A percentile compares a stretch with the other conserved stretches of the same genome.
Conservation (phyloP, 2,329 filamentous ascomycete genomes). For the Calcarisporium arbuscula region DNA sequence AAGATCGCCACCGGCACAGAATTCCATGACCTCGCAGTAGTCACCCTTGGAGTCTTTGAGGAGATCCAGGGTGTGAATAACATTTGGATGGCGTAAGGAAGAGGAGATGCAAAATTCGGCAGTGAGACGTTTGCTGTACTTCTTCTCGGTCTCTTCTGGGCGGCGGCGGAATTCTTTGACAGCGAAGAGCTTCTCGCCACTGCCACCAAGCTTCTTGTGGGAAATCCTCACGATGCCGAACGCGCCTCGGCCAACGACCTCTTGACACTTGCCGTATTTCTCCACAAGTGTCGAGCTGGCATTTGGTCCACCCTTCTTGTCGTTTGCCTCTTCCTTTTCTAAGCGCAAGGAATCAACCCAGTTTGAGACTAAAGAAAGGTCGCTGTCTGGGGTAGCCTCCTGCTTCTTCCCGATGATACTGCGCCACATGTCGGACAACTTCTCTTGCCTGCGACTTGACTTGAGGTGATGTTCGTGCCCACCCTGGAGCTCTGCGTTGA, state of each 20-base stretch:
- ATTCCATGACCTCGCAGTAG: constrained; percentile 99
- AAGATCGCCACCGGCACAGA: constrained; percentile 90
- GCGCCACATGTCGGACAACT: constrained; percentile 86
- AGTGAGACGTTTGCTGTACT: constrained; percentile 94
- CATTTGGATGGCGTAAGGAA: constrained; percentile 90
- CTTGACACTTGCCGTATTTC: constrained; percentile 98
- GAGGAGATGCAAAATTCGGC: constrained; percentile 99
- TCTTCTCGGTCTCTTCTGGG: constrained; percentile 91
- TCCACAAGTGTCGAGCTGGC: constrained; percentile 72
- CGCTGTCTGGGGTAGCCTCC: constrained; percentile 65
- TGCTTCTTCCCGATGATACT: constrained; percentile 80
- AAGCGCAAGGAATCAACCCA: constrained; percentile 93
- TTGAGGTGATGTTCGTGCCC: constrained; percentile 84
- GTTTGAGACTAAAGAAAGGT: constrained; percentile 85
- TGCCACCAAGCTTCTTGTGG: constrained; percentile 83
- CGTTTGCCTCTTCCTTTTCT: constrained; percentile 78
- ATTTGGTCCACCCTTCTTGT: constrained; percentile 71
- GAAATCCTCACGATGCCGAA: constrained; percentile 97
- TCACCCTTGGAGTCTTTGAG: constrained; percentile 94
- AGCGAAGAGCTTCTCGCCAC: constrained; percentile 84
- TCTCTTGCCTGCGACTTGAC: constrained; percentile 87
- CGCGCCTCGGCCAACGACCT: constrained; percentile 89
- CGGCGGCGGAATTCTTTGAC: constrained; percentile 97
- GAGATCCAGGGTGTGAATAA: constrained; percentile 94
- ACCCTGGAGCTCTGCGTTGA: constrained; percentile 49